Evolutionary conservation across 192 early-diverging fungal species (phyloP).

Genomic region (Backusella circina): DNA sequence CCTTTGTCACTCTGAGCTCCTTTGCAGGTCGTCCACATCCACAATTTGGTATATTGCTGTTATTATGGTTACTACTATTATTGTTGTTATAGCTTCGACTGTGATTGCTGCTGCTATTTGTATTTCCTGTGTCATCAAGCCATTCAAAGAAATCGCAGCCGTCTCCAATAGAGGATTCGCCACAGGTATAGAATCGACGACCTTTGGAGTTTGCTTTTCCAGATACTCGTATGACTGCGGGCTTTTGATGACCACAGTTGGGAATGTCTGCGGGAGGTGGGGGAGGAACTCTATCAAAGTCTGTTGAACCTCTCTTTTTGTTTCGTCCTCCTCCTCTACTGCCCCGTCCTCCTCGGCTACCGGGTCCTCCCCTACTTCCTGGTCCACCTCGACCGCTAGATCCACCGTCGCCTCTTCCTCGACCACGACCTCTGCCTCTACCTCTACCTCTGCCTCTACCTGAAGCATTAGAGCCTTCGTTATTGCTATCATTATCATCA

Average conservation of each 20-base stretch:
- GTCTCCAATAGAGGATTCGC: not conserved
- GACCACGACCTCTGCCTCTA: not conserved
- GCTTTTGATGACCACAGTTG: not conserved
- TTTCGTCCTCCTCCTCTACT: not conserved
- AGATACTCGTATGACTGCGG: not conserved
- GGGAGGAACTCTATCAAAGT: not conserved
- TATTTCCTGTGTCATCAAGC: not conserved
- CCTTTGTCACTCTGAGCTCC: not conserved
- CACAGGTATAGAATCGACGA: conserved; percentile 26
- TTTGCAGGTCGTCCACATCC: not conserved
- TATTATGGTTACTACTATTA: not conserved
- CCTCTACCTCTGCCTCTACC: not conserved
- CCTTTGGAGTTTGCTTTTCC: conserved; percentile 25
- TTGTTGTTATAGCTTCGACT: not conserved
- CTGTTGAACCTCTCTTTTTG: not conserved
- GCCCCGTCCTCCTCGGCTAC: not conserved
- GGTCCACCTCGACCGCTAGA: conserved; percentile 9
- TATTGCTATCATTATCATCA: not conserved
- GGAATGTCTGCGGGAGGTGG: not conserved
- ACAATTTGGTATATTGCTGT: not conserved
- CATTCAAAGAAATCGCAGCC: conserved; percentile 23
- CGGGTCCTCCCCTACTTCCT: not conserved
- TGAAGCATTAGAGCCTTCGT: not conserved
- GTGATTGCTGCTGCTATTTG: not conserved
- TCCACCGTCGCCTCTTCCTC: not conserved